Percentiles rank a stretch among this genome's conserved stretches.
phyloP scores from a whole-genome alignment of 306 rosid genomes.

The Senna siamea region DNA sequence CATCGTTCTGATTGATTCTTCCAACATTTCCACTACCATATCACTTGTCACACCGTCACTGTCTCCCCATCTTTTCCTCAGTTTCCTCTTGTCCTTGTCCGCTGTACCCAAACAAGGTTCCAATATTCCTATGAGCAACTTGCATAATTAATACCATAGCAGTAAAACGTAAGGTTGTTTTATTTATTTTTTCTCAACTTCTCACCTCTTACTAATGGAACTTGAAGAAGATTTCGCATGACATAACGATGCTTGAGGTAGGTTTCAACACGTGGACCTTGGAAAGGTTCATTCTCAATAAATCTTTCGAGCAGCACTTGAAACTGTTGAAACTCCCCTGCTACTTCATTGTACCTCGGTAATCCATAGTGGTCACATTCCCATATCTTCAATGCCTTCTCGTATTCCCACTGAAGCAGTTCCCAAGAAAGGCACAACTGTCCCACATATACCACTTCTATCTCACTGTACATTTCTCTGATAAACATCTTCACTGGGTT shows the following conservation, averaged over 20 bases:
- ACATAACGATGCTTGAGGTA: constrained; percentile 69
- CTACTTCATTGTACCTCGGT: constrained; percentile 62
- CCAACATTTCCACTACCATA: constrained; percentile 62
- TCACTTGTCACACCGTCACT: constrained; percentile 60
- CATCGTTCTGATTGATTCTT: constrained; percentile 78
- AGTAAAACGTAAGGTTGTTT: no score
- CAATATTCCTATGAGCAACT: no score
- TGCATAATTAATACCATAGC: no score
- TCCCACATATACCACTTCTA: constrained; percentile 87
- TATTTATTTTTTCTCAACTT: no score
- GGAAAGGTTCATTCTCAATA: constrained; percentile 76
- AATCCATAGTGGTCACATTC: constrained; percentile 56
- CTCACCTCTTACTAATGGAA: constrained; percentile 62
- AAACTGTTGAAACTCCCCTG: constrained; percentile 82
- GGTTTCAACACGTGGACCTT: constrained; percentile 76
- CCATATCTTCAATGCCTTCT: constrained; percentile 63
- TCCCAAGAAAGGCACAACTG: constrained; percentile 97
- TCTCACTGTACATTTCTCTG: constrained; percentile 62
- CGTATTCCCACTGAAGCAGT: constrained; percentile 77
- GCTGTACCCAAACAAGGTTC: constrained; percentile 49
- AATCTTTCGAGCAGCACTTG: constrained; percentile 82
- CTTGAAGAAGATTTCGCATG: constrained; percentile 72
- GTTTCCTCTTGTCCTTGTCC: constrained; percentile 60
- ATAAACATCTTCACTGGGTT: constrained; percentile 56
- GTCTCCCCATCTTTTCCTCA: constrained; percentile 44